A percentile compares a stretch with the other conserved stretches of the same genome.
Conservation (phyloP, 768 basidiomycete genomes). For the Dioszegia hungarica region DNA sequence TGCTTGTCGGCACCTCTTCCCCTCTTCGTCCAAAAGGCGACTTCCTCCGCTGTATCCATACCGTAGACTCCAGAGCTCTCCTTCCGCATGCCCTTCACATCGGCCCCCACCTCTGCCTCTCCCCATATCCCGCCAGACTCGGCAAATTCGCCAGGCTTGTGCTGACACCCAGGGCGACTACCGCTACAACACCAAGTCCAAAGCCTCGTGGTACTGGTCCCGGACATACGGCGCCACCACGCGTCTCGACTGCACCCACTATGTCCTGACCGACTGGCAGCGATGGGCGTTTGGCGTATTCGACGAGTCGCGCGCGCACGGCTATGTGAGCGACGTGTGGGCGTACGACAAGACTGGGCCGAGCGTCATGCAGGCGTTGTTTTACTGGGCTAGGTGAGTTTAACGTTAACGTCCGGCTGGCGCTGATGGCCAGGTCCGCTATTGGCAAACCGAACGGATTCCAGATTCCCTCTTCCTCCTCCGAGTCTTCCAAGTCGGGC, state of each 20-base stretch:
- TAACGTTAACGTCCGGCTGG: neutral
- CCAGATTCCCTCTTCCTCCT: slow-evolving; percentile 3
- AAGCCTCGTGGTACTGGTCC: slow-evolving; percentile 51
- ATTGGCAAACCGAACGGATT: slow-evolving; percentile 29
- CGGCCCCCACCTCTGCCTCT: no score
- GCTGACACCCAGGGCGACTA: slow-evolving; percentile 35
- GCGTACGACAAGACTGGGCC: slow-evolving; percentile 26
- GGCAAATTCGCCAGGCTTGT: neutral
- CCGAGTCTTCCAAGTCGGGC: slow-evolving; percentile 10
- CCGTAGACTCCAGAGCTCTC: no score
- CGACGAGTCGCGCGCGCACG: slow-evolving; percentile 31
- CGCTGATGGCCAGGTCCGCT: slow-evolving; percentile 27
- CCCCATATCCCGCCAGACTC: no score
- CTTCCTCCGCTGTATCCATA: no score
- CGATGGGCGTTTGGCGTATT: slow-evolving; percentile 49
- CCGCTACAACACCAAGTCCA: slow-evolving; percentile 48
- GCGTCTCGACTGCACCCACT: slow-evolving; percentile 42
- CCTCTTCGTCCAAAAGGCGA: no score
- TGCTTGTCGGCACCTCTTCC: neutral
- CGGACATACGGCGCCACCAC: slow-evolving; percentile 39
- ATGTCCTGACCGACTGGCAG: slow-evolving; percentile 48
- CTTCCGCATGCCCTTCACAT: no score
- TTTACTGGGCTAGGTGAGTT: slow-evolving; percentile 46
- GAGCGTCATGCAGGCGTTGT: slow-evolving; percentile 38
- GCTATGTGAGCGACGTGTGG: slow-evolving; percentile 33